Evolutionary conservation across 148 eudicot genomes (phyloP).

Genomic region (Heliamphora exappendiculata): DNA sequence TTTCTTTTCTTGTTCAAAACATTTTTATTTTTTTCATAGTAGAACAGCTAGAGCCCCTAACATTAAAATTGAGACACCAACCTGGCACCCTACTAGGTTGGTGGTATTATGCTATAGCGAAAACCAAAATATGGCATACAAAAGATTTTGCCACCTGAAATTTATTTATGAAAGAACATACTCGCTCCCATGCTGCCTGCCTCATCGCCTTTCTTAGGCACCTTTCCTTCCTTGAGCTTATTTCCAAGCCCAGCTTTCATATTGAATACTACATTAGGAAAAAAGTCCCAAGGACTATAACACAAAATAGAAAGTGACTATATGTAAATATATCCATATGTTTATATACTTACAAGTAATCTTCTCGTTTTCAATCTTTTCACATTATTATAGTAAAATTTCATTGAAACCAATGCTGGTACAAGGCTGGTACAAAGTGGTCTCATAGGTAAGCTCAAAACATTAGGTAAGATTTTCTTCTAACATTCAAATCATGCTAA

Average conservation of each 20-base stretch:
- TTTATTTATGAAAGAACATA: background rate
- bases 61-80: background rate
- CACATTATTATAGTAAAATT: background rate
- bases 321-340: background rate
- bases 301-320: background rate
- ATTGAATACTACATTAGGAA: background rate
- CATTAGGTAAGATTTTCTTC: background rate
- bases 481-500: background rate
- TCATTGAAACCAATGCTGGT: background rate
- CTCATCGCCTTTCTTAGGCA: background rate
- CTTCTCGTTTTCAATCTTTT: background rate
- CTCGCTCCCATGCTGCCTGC: background rate
- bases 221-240: background rate
- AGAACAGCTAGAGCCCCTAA: background rate
- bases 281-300: background rate
- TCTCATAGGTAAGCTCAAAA: too few relatives aligned
- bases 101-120: background rate
- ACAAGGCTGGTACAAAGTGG: too few relatives aligned
- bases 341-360: background rate
- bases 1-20: background rate
- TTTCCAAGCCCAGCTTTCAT: background rate
- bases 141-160: background rate
- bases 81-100: background rate
- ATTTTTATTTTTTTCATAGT: background rate
- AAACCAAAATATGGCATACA: background rate